These are phyloP conservation scores for Canavalia ensiformis DNA, from an alignment of 306 rosid species.

Conservation along the genomic window DNA sequence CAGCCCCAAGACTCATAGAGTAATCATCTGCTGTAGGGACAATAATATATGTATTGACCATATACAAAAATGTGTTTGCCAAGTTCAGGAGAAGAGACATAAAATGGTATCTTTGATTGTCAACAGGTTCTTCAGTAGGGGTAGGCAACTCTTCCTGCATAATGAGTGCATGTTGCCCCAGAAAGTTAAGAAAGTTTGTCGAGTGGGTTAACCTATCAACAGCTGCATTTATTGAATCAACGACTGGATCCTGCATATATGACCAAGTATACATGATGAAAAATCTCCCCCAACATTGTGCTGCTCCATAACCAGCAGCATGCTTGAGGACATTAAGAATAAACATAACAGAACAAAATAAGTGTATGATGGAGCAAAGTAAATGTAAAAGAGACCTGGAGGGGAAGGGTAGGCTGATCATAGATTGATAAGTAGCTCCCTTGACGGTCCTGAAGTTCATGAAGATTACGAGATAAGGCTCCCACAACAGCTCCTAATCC, in stretches of 20 bases:
- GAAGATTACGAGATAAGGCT: constrained; percentile 97
- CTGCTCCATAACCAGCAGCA: constrained; percentile 32
- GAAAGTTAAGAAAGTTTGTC: constrained; percentile 91
- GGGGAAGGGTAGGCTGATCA: constrained; percentile 85
- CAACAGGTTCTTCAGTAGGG: constrained; percentile 73
- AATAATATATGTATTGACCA: constrained; percentile 97
- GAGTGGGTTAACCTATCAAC: constrained; percentile 89
- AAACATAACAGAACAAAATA: not conserved
- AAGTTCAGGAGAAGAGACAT: constrained; percentile 91
- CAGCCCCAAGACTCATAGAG: constrained; percentile 96
- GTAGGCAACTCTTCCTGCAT: constrained; percentile 90
- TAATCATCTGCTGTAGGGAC: constrained; percentile 99
- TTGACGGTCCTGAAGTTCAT: constrained; percentile 95
- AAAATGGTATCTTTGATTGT: constrained; percentile 79
- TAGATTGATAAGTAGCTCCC: constrained; percentile 97
- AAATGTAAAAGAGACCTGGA: constrained; percentile 70
- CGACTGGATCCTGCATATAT: constrained; percentile 88
- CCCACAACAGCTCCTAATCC: constrained; percentile 99
- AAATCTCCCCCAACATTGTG: constrained; percentile 30
- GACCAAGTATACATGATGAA: constrained; percentile 40
- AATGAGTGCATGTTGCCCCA: constrained; percentile 98
- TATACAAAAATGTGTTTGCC: constrained; percentile 92
- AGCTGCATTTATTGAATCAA: constrained; percentile 86
- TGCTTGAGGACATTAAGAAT: constrained; percentile 26
- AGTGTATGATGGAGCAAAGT: constrained; percentile 12